Percentiles rank a stretch among this genome's conserved stretches.
Evolutionary conservation across 768 basidiomycete species (phyloP).

Genomic region (Leccinellum rugosiceps): DNA sequence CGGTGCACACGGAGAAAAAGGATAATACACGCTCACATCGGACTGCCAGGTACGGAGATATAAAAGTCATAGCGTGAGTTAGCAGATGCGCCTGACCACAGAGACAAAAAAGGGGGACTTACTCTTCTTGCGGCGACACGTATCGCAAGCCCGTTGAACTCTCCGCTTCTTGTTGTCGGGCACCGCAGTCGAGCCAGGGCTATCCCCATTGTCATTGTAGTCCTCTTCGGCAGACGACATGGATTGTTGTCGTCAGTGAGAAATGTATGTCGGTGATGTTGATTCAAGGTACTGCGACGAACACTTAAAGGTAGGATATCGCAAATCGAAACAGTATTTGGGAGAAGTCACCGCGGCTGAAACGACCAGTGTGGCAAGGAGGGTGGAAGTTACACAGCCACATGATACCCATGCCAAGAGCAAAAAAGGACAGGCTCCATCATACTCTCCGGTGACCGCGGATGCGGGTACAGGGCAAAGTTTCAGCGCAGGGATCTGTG

Average conservation of each 20-base stretch:
- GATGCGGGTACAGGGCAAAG: not conserved
- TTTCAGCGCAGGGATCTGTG: not conserved
- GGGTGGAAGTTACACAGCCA: not conserved
- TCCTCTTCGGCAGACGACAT: slow-evolving; percentile 66
- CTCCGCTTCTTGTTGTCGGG: slow-evolving; percentile 61
- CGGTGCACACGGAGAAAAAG: not conserved
- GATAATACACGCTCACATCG: slow-evolving; percentile 21
- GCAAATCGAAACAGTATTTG: not conserved
- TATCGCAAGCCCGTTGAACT: slow-evolving; percentile 78
- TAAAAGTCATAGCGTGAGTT: not conserved
- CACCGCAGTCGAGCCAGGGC: slow-evolving; percentile 15
- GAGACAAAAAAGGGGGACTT: slow-evolving; percentile 19
- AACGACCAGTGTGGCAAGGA: too few species aligned
- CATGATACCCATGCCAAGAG: not conserved
- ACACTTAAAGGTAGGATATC: not conserved
- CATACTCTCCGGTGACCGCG: not conserved
- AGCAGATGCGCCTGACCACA: not conserved
- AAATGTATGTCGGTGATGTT: not conserved
- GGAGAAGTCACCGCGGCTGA: not conserved
- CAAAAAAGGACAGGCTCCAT: not conserved
- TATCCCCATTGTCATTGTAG: slow-evolving; percentile 42
- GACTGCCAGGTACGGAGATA: slow-evolving; percentile 5
- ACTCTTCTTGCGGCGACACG: slow-evolving; percentile 85
- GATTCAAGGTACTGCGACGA: not conserved
- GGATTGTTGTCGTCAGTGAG: not conserved